Percentiles rank a stretch among this genome's conserved stretches.
phyloP scores from a whole-genome alignment of 305 asterid genomes.

The Plantago lanceolata region DNA sequence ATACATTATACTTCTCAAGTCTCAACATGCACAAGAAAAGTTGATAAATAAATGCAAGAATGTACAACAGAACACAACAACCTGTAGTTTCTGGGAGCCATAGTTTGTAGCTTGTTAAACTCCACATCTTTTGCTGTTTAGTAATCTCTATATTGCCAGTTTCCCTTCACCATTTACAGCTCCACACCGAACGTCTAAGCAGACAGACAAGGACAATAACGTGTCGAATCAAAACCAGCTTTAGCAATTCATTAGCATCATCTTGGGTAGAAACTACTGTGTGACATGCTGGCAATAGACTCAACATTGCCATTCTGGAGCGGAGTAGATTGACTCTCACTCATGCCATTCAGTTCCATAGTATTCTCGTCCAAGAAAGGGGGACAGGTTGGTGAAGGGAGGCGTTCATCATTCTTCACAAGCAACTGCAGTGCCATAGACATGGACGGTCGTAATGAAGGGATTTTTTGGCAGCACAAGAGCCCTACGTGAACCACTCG shows the following conservation, averaged over 20 bases:
- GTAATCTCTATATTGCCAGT: neutral
- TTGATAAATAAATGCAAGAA: neutral
- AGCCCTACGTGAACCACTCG: conserved; percentile 65
- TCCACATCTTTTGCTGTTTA: too few species aligned
- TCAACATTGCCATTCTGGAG: conserved; percentile 24
- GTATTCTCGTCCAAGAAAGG: conserved; percentile 61
- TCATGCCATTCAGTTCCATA: conserved; percentile 42
- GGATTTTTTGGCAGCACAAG: conserved; percentile 64
- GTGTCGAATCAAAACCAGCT: neutral
- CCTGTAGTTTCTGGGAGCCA: neutral
- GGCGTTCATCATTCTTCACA: conserved; percentile 41
- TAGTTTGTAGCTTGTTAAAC: too few species aligned
- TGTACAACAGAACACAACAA: neutral
- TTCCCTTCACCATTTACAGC: neutral
- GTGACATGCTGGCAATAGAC: conserved; percentile 53
- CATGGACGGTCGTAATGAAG: conserved; percentile 59
- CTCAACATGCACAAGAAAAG: neutral
- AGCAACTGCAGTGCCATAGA: conserved; percentile 59
- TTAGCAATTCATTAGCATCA: too few species aligned
- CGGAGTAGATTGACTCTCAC: conserved; percentile 20
- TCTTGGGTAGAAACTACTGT: conserved; percentile 60
- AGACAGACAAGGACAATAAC: neutral
- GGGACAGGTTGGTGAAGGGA: conserved; percentile 67
- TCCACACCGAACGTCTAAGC: neutral
- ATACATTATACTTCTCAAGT: too few species aligned